Conservation (phyloP, 257 asterid genomes). For the Schizonepeta tenuifolia region DNA sequence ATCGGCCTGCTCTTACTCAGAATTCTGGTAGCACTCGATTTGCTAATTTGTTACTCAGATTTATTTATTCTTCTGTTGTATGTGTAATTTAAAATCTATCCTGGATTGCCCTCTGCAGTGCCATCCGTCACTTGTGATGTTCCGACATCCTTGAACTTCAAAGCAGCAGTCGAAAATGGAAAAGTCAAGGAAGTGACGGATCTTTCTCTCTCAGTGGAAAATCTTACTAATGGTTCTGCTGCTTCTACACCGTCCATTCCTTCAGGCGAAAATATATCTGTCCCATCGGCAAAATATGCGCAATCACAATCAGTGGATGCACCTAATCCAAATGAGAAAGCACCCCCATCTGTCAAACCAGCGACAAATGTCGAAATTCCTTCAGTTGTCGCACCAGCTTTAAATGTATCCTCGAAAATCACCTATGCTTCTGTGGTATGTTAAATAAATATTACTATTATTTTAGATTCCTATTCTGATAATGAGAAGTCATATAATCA, state of each 20-base stretch:
- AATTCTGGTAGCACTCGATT: conserved; percentile 34
- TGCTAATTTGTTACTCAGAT: neutral
- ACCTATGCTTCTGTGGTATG: conserved; percentile 71
- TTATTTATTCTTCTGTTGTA: neutral
- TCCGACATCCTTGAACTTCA: conserved; percentile 9
- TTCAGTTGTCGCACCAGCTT: conserved; percentile 10
- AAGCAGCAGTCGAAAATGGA: conserved; percentile 27
- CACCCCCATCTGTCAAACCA: neutral
- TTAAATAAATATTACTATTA: neutral
- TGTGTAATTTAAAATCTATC: neutral
- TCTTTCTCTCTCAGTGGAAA: conserved; percentile 1
- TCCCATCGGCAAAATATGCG: neutral
- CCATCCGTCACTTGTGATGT: neutral
- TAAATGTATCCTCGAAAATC: conserved; percentile 32
- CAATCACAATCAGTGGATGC: neutral
- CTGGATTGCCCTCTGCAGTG: conserved; percentile 11
- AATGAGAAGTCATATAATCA: neutral
- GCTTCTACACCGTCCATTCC: conserved; percentile 25
- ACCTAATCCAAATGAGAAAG: conserved; percentile 12
- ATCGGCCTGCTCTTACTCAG: conserved; percentile 12
- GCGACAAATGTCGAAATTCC: neutral
- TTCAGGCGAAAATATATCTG: neutral
- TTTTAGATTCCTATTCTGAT: conserved; percentile 17
- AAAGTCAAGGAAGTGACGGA: conserved; percentile 21
- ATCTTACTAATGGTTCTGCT: conserved; percentile 24